These are phyloP conservation scores for Calonectria honghensis DNA, from an alignment of 2,329 filamentous ascomycete species.

Conservation along the genomic window DNA sequence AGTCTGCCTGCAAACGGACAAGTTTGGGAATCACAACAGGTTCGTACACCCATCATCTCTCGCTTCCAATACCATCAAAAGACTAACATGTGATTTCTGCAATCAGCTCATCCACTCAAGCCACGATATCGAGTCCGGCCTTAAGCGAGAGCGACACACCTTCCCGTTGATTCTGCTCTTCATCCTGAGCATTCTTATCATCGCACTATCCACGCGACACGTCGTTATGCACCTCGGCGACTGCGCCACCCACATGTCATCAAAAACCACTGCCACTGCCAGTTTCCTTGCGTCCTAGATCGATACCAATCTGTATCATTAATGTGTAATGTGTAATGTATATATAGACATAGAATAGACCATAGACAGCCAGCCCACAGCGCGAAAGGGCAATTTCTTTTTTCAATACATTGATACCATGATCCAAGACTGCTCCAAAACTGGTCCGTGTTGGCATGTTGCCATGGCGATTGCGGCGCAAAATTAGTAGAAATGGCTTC, in stretches of 20 bases:
- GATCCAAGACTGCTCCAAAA: not conserved
- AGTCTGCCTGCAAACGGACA: not conserved
- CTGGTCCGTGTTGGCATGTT: not conserved
- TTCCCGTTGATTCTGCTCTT: not conserved
- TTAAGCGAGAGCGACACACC: not conserved
- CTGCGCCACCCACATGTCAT: not conserved
- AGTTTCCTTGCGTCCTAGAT: constrained; percentile 13
- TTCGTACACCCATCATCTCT: not conserved
- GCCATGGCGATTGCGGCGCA: not conserved
- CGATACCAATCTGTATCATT: not conserved
- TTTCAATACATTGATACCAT: not conserved
- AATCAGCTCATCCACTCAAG: not conserved
- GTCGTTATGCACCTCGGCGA: not conserved
- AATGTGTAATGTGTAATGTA: constrained; percentile 17
- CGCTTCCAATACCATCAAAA: not conserved
- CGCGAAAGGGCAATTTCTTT: not conserved
- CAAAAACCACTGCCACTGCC: constrained; percentile 20
- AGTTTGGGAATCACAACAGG: not conserved
- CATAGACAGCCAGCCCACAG: not conserved
- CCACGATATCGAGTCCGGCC: not conserved
- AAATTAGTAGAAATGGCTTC: not conserved
- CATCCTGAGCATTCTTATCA: not conserved
- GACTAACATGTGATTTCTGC: not conserved
- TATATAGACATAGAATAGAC: not conserved
- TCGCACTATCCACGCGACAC: not conserved